phyloP scores from a whole-genome alignment of 805 yeast species.

The Lipomyces starkeyi region DNA sequence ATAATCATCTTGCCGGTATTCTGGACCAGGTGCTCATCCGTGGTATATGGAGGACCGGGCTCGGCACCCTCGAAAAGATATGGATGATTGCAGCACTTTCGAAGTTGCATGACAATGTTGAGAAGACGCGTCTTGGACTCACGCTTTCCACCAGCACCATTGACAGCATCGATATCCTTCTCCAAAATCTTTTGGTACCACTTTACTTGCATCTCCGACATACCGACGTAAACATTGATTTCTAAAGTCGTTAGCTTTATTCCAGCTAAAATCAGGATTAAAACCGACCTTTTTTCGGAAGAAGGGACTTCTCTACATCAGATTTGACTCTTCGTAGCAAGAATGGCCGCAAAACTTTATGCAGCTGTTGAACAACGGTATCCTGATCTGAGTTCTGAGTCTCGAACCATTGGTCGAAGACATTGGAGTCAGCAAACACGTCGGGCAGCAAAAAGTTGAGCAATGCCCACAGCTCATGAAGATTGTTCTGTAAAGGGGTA shows the following conservation, averaged over 20 bases:
- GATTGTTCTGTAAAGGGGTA: constrained; percentile 91
- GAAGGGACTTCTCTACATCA: constrained; percentile 87
- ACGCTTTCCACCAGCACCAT: constrained; percentile 92
- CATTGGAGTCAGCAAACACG: constrained; percentile 88
- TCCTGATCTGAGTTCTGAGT: constrained; percentile 65
- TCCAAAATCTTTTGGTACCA: constrained; percentile 91
- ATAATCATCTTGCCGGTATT: constrained; percentile 92
- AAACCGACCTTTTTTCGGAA: constrained; percentile 69
- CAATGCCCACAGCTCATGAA: constrained; percentile 96
- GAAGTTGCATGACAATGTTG: constrained; percentile 93
- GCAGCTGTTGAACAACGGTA: constrained; percentile 83
- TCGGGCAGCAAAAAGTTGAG: constrained; percentile 90
- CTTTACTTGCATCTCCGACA: constrained; percentile 92
- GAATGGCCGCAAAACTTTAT: constrained; percentile 86
- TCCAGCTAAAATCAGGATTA: background rate
- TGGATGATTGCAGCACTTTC: constrained; percentile 97
- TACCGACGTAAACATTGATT: constrained; percentile 85
- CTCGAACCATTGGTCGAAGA: constrained; percentile 93
- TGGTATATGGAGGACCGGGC: constrained; percentile 97
- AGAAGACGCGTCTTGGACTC: constrained; percentile 90
- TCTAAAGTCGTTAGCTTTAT: constrained; percentile 49
- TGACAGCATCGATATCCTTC: constrained; percentile 94
- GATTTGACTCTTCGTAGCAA: constrained; percentile 86
- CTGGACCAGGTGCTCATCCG: constrained; percentile 90
- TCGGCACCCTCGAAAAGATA: constrained; percentile 98